phyloP scores from a whole-genome alignment of 108 stramenopile genomes.

The Cyclotella baltica region DNA sequence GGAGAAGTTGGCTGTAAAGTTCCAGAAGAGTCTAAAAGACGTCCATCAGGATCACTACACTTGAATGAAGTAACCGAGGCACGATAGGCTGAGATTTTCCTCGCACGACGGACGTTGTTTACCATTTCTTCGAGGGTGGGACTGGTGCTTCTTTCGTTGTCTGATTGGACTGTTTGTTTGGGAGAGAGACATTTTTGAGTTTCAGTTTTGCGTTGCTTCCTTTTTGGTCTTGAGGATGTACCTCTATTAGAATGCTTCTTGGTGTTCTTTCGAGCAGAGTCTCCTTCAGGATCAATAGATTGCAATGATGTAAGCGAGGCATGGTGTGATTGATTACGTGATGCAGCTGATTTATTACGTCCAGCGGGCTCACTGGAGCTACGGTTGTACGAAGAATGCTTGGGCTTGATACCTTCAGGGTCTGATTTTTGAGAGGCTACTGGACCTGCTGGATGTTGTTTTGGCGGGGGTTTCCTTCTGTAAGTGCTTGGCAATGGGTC shows the following conservation, averaged over 20 bases:
- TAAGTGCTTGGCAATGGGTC: not conserved
- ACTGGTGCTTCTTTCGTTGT: too few species aligned
- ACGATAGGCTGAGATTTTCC: too few species aligned
- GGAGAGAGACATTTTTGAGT: not conserved
- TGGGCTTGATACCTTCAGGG: not conserved
- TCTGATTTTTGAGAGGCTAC: not conserved
- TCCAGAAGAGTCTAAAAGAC: too few species aligned
- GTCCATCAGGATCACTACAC: too few species aligned
- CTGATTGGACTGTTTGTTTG: too few species aligned
- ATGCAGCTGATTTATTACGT: not conserved
- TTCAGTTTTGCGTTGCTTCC: too few species aligned
- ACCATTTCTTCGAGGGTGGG: too few species aligned
- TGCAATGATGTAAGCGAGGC: not conserved
- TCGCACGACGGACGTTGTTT: too few species aligned
- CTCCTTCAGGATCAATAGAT: not conserved
- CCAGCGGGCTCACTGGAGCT: not conserved
- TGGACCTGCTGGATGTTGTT: not conserved
- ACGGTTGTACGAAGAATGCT: not conserved
- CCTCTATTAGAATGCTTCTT: too few species aligned
- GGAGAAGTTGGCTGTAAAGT: too few species aligned
- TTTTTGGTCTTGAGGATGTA: too few species aligned
- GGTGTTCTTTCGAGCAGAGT: not conserved
- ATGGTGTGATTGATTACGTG: not conserved
- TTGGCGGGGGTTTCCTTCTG: not conserved
- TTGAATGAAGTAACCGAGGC: not conserved